Evolutionary conservation across 1,139 yeast genomes (phyloP).

Genomic region (Taiozyma sp.): DNA sequence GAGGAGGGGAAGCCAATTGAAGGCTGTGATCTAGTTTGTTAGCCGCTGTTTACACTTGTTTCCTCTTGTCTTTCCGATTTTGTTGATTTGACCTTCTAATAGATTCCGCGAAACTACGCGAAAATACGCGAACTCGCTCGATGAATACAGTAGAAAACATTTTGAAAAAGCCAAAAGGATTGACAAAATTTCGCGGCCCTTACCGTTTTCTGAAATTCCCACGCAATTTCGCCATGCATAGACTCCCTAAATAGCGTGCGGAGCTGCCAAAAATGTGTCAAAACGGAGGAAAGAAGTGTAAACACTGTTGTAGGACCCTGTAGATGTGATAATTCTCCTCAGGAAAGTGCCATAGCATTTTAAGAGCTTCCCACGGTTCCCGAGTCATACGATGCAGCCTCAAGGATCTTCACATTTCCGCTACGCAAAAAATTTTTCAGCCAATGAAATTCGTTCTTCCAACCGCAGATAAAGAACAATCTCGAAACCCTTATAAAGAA

Average conservation of each 20-base stretch:
- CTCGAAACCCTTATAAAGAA: not conserved
- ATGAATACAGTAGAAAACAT: not conserved
- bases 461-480: not conserved
- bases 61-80: not conserved
- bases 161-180: not conserved
- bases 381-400: not conserved
- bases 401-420: not conserved
- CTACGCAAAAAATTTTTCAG: constrained; percentile 2
- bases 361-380: too few species aligned
- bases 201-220: constrained; percentile 7
- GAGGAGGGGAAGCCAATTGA: not conserved
- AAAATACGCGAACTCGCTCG: not conserved
- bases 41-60: not conserved
- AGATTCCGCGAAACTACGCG: not conserved
- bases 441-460: constrained; percentile 2
- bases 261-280: constrained; percentile 3
- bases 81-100: not conserved
- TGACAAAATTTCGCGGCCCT: not conserved
- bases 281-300: not conserved
- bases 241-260: not conserved
- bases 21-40: not conserved
- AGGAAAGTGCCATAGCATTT: not conserved
- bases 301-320: not conserved
- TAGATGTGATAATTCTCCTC: not conserved
- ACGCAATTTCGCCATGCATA: constrained; percentile 9